Evolutionary conservation across 805 yeast genomes (phyloP).

Genomic region (Wickerhamiella brachini): DNA sequence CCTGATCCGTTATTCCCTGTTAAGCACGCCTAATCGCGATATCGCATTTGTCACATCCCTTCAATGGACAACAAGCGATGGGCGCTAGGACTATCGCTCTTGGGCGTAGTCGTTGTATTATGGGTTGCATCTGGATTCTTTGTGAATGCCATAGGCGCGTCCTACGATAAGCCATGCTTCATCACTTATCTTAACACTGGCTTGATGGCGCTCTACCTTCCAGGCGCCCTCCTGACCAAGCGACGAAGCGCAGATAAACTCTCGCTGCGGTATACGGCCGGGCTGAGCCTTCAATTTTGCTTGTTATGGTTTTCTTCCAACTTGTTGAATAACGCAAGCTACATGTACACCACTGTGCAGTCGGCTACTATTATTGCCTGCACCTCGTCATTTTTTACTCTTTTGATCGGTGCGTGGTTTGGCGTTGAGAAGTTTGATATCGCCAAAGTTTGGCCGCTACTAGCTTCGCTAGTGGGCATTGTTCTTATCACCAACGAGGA

Average conservation of each 20-base stretch:
- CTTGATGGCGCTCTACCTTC: constrained; percentile 62
- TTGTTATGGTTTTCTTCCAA: constrained; percentile 85
- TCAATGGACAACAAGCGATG: constrained; percentile 29
- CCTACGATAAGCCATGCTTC: constrained; percentile 78
- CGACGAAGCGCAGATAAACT: neutral
- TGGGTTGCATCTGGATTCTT: constrained; percentile 90
- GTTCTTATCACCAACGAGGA: constrained; percentile 53
- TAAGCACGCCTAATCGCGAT: neutral
- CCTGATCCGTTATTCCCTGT: neutral
- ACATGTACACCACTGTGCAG: constrained; percentile 82
- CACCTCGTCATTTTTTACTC: constrained; percentile 85
- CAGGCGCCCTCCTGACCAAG: constrained; percentile 34
- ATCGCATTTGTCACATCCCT: neutral
- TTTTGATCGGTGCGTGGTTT: constrained; percentile 61
- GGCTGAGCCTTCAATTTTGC: constrained; percentile 67
- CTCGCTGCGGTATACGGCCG: constrained; percentile 44
- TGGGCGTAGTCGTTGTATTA: constrained; percentile 60
- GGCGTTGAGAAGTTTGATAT: constrained; percentile 55
- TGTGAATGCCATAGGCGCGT: constrained; percentile 48
- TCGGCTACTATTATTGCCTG: constrained; percentile 88
- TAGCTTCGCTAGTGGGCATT: constrained; percentile 66
- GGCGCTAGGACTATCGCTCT: constrained; percentile 64
- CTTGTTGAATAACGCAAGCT: constrained; percentile 73
- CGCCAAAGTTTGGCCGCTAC: constrained; percentile 54
- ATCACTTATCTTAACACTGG: constrained; percentile 87